Percentiles rank a stretch among this genome's conserved stretches.
Conservation (phyloP, 805 yeast genomes). For the Metschnikowia anglica region DNA sequence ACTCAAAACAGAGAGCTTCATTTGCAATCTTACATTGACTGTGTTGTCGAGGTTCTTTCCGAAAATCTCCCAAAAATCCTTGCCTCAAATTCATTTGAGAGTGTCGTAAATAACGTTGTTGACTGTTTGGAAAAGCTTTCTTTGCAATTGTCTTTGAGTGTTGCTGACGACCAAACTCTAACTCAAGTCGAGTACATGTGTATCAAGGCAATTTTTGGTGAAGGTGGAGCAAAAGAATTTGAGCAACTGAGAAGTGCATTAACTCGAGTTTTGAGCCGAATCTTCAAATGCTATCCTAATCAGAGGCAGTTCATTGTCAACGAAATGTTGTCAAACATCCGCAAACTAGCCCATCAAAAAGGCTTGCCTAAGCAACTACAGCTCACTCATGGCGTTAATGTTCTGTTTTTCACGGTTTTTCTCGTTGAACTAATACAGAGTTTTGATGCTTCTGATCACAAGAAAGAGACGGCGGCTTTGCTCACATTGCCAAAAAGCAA, state of each 20-base stretch:
- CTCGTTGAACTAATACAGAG: slow-evolving; percentile 44
- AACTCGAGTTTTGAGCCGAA: slow-evolving; percentile 30
- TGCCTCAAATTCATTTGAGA: slow-evolving; percentile 12
- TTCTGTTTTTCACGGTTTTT: slow-evolving; percentile 50
- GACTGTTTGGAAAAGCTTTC: slow-evolving; percentile 15
- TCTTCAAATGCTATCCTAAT: slow-evolving; percentile 43
- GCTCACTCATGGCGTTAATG: slow-evolving; percentile 43
- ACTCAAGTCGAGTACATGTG: slow-evolving; percentile 61
- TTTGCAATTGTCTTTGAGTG: slow-evolving; percentile 15
- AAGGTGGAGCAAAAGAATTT: slow-evolving; percentile 21
- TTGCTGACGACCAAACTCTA: slow-evolving; percentile 47
- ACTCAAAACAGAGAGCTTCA: slow-evolving; percentile 45
- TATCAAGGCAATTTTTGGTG: slow-evolving; percentile 41
- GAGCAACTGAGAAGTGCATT: slow-evolving; percentile 30
- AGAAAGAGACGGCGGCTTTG: slow-evolving; percentile 5
- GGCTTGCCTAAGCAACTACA: slow-evolving; percentile 42
- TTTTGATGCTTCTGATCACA: slow-evolving; percentile 22
- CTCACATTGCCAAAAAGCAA: slow-evolving; percentile 6
- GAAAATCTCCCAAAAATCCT: slow-evolving; percentile 31
- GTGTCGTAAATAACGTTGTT: slow-evolving; percentile 1
- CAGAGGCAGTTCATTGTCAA: slow-evolving; percentile 62
- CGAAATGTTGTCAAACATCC: slow-evolving; percentile 56
- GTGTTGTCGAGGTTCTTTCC: slow-evolving; percentile 42
- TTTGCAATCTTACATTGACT: slow-evolving; percentile 43
- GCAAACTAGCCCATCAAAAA: slow-evolving; percentile 49